These are phyloP conservation scores for Carpinus viminea DNA, from an alignment of 306 rosid genomes.

Conservation along the genomic window DNA sequence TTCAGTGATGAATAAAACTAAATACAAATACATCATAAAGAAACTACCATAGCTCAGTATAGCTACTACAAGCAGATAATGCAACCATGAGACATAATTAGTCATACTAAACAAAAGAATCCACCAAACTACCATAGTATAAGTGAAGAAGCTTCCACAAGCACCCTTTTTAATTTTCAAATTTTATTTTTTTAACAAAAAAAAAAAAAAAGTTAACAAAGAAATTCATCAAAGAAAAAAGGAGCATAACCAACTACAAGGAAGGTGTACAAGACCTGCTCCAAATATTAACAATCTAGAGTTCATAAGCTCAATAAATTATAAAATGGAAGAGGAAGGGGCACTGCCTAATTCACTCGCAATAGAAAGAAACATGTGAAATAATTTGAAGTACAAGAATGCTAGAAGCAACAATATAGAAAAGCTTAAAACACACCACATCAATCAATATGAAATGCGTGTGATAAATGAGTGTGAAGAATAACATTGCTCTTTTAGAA, in stretches of 20 bases:
- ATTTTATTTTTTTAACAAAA: too few species aligned
- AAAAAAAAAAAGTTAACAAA: neutral
- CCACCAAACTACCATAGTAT: neutral
- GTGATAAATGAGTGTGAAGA: too few species aligned
- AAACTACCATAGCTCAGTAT: slow-evolving; percentile 5
- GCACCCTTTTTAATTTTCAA: neutral
- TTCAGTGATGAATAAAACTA: neutral
- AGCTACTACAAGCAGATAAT: slow-evolving; percentile 13
- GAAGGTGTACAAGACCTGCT: neutral
- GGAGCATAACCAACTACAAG: neutral
- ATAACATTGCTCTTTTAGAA: too few species aligned
- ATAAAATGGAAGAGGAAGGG: neutral
- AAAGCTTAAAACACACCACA: too few species aligned
- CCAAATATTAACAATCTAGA: neutral
- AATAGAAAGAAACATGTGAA: neutral
- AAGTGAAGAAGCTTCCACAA: slow-evolving; percentile 7
- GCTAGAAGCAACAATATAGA: neutral
- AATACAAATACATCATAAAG: slow-evolving; percentile 4
- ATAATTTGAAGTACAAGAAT: neutral
- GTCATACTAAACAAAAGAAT: neutral
- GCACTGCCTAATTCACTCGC: neutral
- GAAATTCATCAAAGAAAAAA: neutral
- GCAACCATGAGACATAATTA: neutral
- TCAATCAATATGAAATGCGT: too few species aligned
- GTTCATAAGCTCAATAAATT: neutral